Evolutionary conservation across 371 early-diverging fungal species (phyloP).

Genomic region (Nematocida sp.): DNA sequence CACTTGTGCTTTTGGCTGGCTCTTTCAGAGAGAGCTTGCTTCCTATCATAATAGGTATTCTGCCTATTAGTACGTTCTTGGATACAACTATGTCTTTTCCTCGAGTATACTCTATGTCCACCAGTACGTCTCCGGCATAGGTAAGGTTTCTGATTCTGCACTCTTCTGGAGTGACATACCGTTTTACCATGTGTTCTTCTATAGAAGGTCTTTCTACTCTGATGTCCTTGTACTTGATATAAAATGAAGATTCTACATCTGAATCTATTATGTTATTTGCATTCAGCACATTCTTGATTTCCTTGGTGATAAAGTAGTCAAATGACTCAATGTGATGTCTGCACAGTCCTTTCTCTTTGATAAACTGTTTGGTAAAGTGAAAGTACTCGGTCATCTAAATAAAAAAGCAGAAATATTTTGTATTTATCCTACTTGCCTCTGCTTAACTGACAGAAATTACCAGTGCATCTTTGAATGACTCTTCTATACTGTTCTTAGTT

Average conservation of each 20-base stretch:
- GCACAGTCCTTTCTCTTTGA: constrained; percentile 91
- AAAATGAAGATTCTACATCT: constrained; percentile 94
- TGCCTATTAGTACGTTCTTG: constrained; percentile 80
- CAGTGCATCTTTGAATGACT: no score
- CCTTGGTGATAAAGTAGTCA: constrained; percentile 92
- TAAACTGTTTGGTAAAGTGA: constrained; percentile 71
- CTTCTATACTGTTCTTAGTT: no score
- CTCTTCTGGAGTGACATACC: constrained; percentile 81
- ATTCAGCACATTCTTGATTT: constrained; percentile 82
- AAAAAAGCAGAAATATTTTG: no score
- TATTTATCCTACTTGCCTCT: neutral
- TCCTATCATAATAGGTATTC: constrained; percentile 96
- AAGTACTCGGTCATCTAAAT: neutral
- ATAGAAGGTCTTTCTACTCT: constrained; percentile 65
- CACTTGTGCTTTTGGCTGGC: neutral
- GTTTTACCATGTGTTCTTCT: constrained; percentile 66
- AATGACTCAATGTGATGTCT: constrained; percentile 99
- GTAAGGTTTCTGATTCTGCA: constrained; percentile 95
- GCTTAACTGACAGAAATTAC: no score
- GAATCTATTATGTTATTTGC: constrained; percentile 88
- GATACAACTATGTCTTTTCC: constrained; percentile 76
- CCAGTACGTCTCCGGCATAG: constrained; percentile 85
- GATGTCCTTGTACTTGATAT: constrained; percentile 69
- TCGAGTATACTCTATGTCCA: constrained; percentile 89
- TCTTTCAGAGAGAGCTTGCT: constrained; percentile 70